Evolutionary conservation across 2,329 filamentous ascomycete species (phyloP), one percentile per base, ranked within the genome.

Genomic region (Teratosphaeriaceae sp.): DNA sequence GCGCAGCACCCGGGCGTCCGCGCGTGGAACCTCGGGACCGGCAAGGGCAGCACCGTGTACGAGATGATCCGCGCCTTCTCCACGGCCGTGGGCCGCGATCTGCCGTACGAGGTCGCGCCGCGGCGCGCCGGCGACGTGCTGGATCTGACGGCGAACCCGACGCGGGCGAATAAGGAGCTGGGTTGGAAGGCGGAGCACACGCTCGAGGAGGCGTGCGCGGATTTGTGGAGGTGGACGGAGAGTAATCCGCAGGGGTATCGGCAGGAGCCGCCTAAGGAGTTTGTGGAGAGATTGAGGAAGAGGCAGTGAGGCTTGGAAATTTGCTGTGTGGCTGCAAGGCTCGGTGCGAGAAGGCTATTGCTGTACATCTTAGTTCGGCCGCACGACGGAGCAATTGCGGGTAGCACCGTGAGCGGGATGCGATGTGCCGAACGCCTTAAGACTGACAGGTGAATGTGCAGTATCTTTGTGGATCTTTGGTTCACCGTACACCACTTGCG

Each of bases 31-130:
- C 67, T 98, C 54, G 94, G 94, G 45, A 95, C 89, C 1, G 92
- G 92, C 48, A 87, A 84, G 56, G 92, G 92, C 55, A 94, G 85
- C 68, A 98, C 92, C 18, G 92, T 98, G 44, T 92, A 89, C 62
- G 89, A 98, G 65, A 98, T 98, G 73, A 82, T 98, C 77, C 87
- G 90, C 55, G 89, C 92, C 42, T 98, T 98, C 72, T 85, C 82
- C 69, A 69, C 78, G 39, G 88, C 87, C 15, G 89, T 96, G 18
- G 92, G 92, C 49, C 84, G 81, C 39, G 80, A 92, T 44, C 76
- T 98, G 20, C 78, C 84, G 27, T 97, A 97, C 70, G 76, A 96
- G 64, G 84, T 97, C 45, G 85, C 84, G 7, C 80, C 76, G 30
- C 81, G 92, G 58, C 77, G 92, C 59, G 79, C 82, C 29, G 92